Percentiles rank a stretch among this genome's conserved stretches.
phyloP scores from a whole-genome alignment of 164 flowering plant species.

The Umbilicus rupestris region DNA sequence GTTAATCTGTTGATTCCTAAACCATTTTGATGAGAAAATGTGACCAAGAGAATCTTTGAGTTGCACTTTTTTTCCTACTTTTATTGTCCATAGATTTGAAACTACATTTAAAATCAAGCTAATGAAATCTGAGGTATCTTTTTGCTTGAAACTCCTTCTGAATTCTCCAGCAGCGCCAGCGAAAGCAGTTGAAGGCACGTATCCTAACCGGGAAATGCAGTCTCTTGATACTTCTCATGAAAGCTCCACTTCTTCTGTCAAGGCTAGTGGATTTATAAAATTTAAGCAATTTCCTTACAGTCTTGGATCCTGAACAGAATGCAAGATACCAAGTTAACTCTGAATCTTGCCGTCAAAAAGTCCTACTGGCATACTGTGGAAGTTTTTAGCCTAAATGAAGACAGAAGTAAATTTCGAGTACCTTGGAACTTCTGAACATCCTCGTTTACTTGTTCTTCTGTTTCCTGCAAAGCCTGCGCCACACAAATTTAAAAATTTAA shows the following conservation, averaged over 20 bases:
- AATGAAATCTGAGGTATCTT: slow-evolving; percentile 38
- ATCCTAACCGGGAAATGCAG: slow-evolving; percentile 45
- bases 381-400: not conserved
- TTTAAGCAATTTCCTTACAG: slow-evolving; percentile 24
- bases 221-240: slow-evolving; percentile 42
- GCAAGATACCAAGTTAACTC: not conserved
- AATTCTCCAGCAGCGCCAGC: slow-evolving; percentile 37
- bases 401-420: slow-evolving; percentile 6
- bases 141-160: slow-evolving; percentile 35
- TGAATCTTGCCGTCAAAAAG: not conserved
- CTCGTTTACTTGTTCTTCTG: slow-evolving; percentile 23
- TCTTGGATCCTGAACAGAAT: slow-evolving; percentile 34
- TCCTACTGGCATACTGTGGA: not conserved
- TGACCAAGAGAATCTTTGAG: not conserved
- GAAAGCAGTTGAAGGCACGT: slow-evolving; percentile 40
- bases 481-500: slow-evolving; percentile 13
- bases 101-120: not conserved
- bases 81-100: too few relatives aligned
- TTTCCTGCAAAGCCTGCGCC: slow-evolving; percentile 40
- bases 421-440: slow-evolving; percentile 25
- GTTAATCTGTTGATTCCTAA: too few relatives aligned
- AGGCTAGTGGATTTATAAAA: slow-evolving; percentile 31
- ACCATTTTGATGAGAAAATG: too few relatives aligned
- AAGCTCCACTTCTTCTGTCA: slow-evolving; percentile 23
- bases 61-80: too few relatives aligned